These are phyloP conservation scores for Cydonia oblonga DNA, from an alignment of 331 rosid species.

Conservation along the genomic window DNA sequence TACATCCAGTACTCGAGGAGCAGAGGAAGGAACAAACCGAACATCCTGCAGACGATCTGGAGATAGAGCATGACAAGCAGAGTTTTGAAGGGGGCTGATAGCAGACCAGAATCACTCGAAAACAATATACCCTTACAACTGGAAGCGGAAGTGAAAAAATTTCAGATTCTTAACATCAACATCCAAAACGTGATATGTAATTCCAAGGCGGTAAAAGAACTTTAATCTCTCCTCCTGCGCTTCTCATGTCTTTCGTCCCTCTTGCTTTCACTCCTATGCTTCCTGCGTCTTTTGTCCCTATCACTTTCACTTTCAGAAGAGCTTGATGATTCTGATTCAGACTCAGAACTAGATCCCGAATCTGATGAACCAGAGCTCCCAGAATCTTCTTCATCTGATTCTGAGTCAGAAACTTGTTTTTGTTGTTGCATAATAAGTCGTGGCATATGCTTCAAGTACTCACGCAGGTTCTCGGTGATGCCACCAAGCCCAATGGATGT, in stretches of 20 bases:
- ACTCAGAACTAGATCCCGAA: conserved; percentile 27
- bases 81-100: not conserved
- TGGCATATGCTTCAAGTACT: conserved; percentile 86
- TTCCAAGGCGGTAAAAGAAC: not conserved
- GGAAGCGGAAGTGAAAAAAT: not conserved
- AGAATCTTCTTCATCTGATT: conserved; percentile 21
- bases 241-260: conserved; percentile 31
- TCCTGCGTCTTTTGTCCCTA: conserved; percentile 26
- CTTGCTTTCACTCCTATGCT: conserved; percentile 26
- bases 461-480: conserved; percentile 76
- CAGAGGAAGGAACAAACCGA: not conserved
- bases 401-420: conserved; percentile 43
- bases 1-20: not conserved
- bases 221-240: conserved; percentile 35
- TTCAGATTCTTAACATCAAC: not conserved
- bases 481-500: conserved; percentile 98
- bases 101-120: not conserved
- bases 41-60: too few species aligned
- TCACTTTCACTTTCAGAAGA: conserved; percentile 40
- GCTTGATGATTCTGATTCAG: conserved; percentile 32
- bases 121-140: not conserved
- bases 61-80: not conserved
- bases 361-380: conserved; percentile 45
- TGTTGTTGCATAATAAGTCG: conserved; percentile 85
- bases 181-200: not conserved